Base-by-base conservation (phyloP, 192 early-diverging fungal genomes). In the Coemansia sp. region DNA sequence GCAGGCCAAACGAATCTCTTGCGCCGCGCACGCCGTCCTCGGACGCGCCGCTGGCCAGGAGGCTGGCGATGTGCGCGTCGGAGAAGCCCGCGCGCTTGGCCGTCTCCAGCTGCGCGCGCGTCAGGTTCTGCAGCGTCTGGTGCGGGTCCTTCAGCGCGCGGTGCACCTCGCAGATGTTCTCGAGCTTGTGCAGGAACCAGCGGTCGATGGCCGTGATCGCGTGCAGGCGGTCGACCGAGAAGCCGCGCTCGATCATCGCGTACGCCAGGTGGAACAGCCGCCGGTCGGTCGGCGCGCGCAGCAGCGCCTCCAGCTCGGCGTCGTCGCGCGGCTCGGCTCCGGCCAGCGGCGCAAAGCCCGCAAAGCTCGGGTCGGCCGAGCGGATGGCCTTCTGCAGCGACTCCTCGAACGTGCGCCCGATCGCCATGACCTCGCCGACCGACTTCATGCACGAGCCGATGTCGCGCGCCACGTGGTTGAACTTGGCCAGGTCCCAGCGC, bases 341-440 rank as follows among this genome's bases (percentile, higher is more conserved):
- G n/a, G n/a, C n/a, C n/a, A n/a, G 42, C 9, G 41, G 63, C 66
- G 91, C 88, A 84, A 97, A 98, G 16, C 97, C 97, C 38, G 87
- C 81, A 68, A 94, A 98, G n/a, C 88, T 83, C 31, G 93, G 93
- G 68, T 98, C 97, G n/a, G 95, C 94, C 78, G 92, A 91, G 55
- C 97, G 95, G 74, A 98, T 90, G 40, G 95, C 95, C 87, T 99
- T 99, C 77, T 99, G 97, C 71, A 99, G 79, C 41, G 88, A 89
- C 85, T 99, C 97, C 82, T 99, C 97, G 67, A 95, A 99, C 0
- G 95, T 97, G 60, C 97, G 90, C 20, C 96, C 97, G 77, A 99
- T 97, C 5, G 95, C 95, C 97, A 99, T 99, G 63, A 99, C 96
- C 74, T 99, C 97, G 65, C 97, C 97, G 3, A 99, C 97, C 70